These are phyloP conservation scores for rapeseed (Brassica napus) DNA, from an alignment of 345 rosid species.

Conservation along the genomic window Da-Ae NC_063452.1:2605001-2605500, in stretches of 20 bases:
- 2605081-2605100: slow-evolving; percentile 46
- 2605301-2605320: slow-evolving; percentile 50
- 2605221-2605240: background rate
- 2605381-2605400: slow-evolving; percentile 42
- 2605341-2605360: slow-evolving; percentile 49
- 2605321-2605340: slow-evolving; percentile 59
- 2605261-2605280: slow-evolving; percentile 51
- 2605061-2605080: slow-evolving; percentile 45
- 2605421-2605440: background rate
- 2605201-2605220: background rate
- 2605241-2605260: slow-evolving; percentile 50
- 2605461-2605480: background rate
- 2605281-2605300: slow-evolving; percentile 56
- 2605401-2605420: slow-evolving; percentile 35
- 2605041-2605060: slow-evolving; percentile 39
- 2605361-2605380: slow-evolving; percentile 32
- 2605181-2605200: background rate
- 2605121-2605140: slow-evolving; percentile 53
- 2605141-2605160: background rate
- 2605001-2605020: slow-evolving; percentile 47
- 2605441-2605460: slow-evolving; percentile 19
- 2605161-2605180: background rate
- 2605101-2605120: slow-evolving; percentile 57
- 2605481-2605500: slow-evolving; percentile 38
- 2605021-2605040: slow-evolving; percentile 58